Evolutionary conservation across 176 grass and related monocot species (phyloP).

Genomic region (Tillandsia fasciculata): DNA sequence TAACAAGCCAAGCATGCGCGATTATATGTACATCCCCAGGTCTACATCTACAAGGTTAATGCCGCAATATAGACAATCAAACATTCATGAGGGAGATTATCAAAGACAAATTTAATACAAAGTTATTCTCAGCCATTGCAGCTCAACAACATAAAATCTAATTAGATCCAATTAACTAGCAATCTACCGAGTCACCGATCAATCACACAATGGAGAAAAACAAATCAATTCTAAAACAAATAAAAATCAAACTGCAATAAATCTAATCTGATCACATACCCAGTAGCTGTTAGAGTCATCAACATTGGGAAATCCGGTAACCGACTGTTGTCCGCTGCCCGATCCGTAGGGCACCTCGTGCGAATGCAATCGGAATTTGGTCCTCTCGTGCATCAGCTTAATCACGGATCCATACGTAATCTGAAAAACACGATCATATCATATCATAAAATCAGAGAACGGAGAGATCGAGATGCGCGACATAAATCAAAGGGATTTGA

Average conservation of each 20-base stretch:
- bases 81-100: too few relatives aligned
- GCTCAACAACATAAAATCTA: not conserved
- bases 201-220: not conserved
- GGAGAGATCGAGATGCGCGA: not conserved
- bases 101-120: too few relatives aligned
- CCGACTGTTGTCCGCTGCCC: slow-evolving; percentile 74
- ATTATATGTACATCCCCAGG: too few relatives aligned
- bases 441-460: not conserved
- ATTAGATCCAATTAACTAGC: not conserved
- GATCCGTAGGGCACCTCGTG: slow-evolving; percentile 83
- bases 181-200: not conserved
- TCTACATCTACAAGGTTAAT: too few relatives aligned
- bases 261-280: slow-evolving; percentile 26
- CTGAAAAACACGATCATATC: slow-evolving; percentile 18
- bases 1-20: too few relatives aligned
- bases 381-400: slow-evolving; percentile 68
- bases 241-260: not conserved
- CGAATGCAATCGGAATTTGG: slow-evolving; percentile 63
- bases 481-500: not conserved
- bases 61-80: too few relatives aligned
- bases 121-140: not conserved
- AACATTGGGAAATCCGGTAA: slow-evolving; percentile 65
- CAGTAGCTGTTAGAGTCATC: slow-evolving; percentile 80
- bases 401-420: slow-evolving; percentile 59
- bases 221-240: not conserved